Evolutionary conservation across 805 yeast species (phyloP).

Genomic region (Saccharomycopsis guyanensis): DNA sequence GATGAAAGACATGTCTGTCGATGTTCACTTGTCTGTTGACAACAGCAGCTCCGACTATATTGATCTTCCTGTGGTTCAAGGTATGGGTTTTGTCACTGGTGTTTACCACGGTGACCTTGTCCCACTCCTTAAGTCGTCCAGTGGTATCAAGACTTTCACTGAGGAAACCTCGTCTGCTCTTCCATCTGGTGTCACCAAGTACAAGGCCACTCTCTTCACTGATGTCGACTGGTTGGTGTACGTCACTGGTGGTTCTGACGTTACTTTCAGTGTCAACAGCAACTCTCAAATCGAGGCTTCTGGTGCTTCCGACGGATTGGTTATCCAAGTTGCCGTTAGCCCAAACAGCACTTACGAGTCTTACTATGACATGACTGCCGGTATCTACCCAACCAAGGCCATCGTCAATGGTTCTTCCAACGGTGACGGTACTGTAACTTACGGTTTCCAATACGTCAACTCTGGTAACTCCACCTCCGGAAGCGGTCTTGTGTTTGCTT

Average conservation of each 20-base stretch:
- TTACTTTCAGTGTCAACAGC: conserved; percentile 25
- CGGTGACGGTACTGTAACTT: conserved; percentile 31
- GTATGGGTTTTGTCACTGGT: conserved; percentile 72
- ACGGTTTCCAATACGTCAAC: conserved; percentile 36
- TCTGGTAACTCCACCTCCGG: conserved; percentile 41
- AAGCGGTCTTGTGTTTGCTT: conserved; percentile 45
- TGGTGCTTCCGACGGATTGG: conserved; percentile 38
- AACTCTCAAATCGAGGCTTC: conserved; percentile 37
- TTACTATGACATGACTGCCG: conserved; percentile 54
- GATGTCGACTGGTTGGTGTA: conserved; percentile 62
- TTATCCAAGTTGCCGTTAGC: conserved; percentile 47
- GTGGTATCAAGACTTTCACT: conserved; percentile 52
- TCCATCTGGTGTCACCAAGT: conserved; percentile 40
- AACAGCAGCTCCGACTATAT: conserved; percentile 32
- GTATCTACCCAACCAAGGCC: conserved; percentile 47
- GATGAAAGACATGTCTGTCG: conserved; percentile 19
- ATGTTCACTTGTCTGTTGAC: conserved; percentile 4
- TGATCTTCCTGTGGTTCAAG: conserved; percentile 62
- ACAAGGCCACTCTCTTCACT: conserved; percentile 45
- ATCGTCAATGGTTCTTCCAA: conserved; percentile 35
- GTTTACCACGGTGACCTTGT: conserved; percentile 44
- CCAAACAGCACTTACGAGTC: conserved; percentile 27
- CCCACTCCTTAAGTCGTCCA: conserved; percentile 51
- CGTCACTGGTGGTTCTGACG: conserved; percentile 31
- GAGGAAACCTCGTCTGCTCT: conserved; percentile 31